A percentile compares a stretch with the other conserved stretches of the same genome.
phyloP scores from a whole-genome alignment of 768 basidiomycete species.

The Lactifluus hygrophoroides region DNA sequence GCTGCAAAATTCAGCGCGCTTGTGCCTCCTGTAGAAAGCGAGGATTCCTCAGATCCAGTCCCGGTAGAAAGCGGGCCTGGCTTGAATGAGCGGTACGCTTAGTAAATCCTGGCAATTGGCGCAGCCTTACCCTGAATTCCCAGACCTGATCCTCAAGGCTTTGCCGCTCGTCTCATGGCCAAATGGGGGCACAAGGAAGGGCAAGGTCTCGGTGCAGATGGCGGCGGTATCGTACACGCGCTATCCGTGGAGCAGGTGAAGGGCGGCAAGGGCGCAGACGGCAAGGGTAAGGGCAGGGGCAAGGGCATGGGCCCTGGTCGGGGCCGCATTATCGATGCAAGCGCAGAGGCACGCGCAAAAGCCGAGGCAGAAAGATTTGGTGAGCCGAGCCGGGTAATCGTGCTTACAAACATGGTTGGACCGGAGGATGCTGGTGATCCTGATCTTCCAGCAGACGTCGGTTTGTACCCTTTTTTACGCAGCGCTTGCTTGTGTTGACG shows the following conservation, averaged over 20 bases:
- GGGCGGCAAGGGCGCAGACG: constrained; percentile 30
- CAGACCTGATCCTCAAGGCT: constrained; percentile 58
- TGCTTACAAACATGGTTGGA: constrained; percentile 85
- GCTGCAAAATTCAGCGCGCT: constrained; percentile 66
- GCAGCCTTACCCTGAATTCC: background rate
- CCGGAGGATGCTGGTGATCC: constrained; percentile 78
- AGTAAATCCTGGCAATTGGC: constrained; percentile 8
- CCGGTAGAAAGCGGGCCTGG: constrained; percentile 29
- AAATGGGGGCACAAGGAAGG: constrained; percentile 97
- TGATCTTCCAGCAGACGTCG: constrained; percentile 82
- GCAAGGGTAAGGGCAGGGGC: constrained; percentile 24
- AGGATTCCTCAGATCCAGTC: constrained; percentile 25
- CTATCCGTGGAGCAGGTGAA: constrained; percentile 69
- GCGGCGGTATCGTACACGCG: constrained; percentile 82
- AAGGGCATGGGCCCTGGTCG: constrained; percentile 52
- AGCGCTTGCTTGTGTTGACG: background rate
- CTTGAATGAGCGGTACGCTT: constrained; percentile 20
- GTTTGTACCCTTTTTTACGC: constrained; percentile 32
- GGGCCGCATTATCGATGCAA: constrained; percentile 86
- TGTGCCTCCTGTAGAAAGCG: constrained; percentile 28
- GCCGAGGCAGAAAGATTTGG: constrained; percentile 81
- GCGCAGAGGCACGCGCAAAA: constrained; percentile 69
- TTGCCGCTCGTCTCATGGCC: constrained; percentile 85
- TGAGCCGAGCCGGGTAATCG: constrained; percentile 81
- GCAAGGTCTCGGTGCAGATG: constrained; percentile 80